These are phyloP conservation scores for Cutaneotrichosporon sp. DNA, from an alignment of 1,284 basidiomycete genomes.

Conservation along the genomic window DNA sequence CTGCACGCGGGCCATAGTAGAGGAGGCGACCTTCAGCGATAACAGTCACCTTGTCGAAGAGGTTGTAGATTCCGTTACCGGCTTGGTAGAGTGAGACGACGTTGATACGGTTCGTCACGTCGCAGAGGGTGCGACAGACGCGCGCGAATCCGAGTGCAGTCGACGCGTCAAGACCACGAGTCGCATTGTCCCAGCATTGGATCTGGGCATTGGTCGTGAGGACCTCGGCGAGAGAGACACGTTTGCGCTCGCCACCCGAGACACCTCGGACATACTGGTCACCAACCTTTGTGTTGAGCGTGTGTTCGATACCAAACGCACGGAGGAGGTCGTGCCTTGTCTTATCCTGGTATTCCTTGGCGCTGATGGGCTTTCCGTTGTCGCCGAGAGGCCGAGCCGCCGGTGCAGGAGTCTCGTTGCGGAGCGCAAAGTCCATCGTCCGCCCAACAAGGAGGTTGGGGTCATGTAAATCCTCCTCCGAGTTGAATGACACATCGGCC, in stretches of 20 bases:
- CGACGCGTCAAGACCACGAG: constrained; percentile 70
- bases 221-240: constrained; percentile 72
- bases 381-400: constrained; percentile 30
- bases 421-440: constrained; percentile 48
- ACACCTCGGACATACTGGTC: constrained; percentile 73
- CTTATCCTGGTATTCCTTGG: constrained; percentile 16
- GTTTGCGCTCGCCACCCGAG: constrained; percentile 67
- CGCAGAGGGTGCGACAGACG: constrained; percentile 71
- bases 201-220: constrained; percentile 63
- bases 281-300: constrained; percentile 56
- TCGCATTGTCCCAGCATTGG: constrained; percentile 64
- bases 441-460: constrained; percentile 46
- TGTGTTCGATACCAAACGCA: constrained; percentile 73
- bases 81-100: constrained; percentile 77
- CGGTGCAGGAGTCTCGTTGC: constrained; percentile 40
- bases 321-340: constrained; percentile 55
- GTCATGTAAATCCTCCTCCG: constrained; percentile 48
- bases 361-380: constrained; percentile 42
- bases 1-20: constrained; percentile 70
- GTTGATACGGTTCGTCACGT: constrained; percentile 70
- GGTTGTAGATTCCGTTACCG: constrained; percentile 56
- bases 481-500: constrained; percentile 37
- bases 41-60: constrained; percentile 62
- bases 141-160: constrained; percentile 78
- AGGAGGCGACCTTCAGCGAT: constrained; percentile 77